Percentiles rank a stretch among this genome's conserved stretches.
These are phyloP conservation scores for Cercophora samala DNA, from an alignment of 495 filamentous ascomycete species.

Conservation along the genomic window DNA sequence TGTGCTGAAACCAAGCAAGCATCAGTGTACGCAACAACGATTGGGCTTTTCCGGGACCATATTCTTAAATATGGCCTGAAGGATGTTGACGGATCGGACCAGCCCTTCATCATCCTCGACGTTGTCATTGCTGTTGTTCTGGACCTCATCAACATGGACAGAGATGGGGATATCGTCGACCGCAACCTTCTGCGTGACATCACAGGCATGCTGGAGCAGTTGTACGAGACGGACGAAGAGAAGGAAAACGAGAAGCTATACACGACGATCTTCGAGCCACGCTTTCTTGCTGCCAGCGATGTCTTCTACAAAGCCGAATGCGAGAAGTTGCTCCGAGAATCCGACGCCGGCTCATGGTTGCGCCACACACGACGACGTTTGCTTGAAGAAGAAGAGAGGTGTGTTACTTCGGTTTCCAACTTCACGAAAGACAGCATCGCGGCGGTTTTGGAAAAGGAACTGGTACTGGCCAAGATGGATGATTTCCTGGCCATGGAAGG, in stretches of 20 bases:
- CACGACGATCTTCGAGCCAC: constrained; percentile 73
- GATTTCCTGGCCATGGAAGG: constrained; percentile 82
- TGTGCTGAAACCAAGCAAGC: constrained; percentile 70
- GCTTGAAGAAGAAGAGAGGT: constrained; percentile 75
- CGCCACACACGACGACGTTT: constrained; percentile 71
- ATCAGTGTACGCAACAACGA: constrained; percentile 76
- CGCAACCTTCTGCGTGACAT: constrained; percentile 76
- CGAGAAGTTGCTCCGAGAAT: constrained; percentile 65
- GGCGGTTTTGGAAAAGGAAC: constrained; percentile 70
- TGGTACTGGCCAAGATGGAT: constrained; percentile 69
- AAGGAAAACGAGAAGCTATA: constrained; percentile 77
- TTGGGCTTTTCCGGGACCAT: constrained; percentile 82
- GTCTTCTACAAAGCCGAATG: constrained; percentile 77
- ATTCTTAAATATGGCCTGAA: constrained; percentile 58
- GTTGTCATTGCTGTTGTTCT: constrained; percentile 78
- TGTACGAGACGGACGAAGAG: constrained; percentile 78
- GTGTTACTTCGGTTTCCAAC: constrained; percentile 68
- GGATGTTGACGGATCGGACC: constrained; percentile 27
- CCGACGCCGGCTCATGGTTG: constrained; percentile 80
- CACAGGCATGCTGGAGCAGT: constrained; percentile 83
- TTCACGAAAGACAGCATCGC: constrained; percentile 71
- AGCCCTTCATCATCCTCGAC: constrained; percentile 55
- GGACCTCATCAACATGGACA: constrained; percentile 87
- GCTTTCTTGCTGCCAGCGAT: constrained; percentile 66
- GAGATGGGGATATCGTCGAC: constrained; percentile 87